Conservation (phyloP, 2,329 filamentous ascomycete species). For the Sarocladium strictum region DNA sequence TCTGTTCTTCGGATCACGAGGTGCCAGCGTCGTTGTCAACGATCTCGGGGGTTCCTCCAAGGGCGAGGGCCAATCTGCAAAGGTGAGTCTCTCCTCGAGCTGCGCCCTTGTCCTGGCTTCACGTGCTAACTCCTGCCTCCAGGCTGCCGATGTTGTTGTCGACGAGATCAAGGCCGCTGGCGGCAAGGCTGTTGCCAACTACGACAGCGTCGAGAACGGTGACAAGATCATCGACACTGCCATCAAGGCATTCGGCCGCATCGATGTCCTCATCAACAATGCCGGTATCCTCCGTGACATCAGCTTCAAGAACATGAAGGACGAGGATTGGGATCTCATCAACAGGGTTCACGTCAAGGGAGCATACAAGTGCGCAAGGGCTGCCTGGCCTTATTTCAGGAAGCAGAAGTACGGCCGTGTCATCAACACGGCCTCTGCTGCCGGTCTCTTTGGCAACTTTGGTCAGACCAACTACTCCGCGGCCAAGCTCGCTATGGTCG, state of each 20-base stretch:
- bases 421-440: conserved; percentile 95
- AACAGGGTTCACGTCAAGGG: conserved; percentile 89
- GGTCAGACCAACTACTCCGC: conserved; percentile 97
- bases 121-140: neutral
- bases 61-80: conserved; percentile 81
- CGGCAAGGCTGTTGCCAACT: conserved; percentile 96
- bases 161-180: conserved; percentile 79
- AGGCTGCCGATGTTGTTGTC: conserved; percentile 80
- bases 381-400: conserved; percentile 95
- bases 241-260: conserved; percentile 72
- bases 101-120: neutral
- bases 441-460: conserved; percentile 91
- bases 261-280: conserved; percentile 97
- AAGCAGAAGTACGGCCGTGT: conserved; percentile 98
- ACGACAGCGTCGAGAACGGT: conserved; percentile 89
- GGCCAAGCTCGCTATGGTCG: conserved; percentile 90
- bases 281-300: conserved; percentile 91
- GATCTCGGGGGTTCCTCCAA: conserved; percentile 91
- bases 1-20: conserved; percentile 83
- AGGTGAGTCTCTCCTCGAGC: conserved; percentile 48
- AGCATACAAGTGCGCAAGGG: conserved; percentile 89
- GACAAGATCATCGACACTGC: conserved; percentile 91
- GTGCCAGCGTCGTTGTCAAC: conserved; percentile 93
- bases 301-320: conserved; percentile 98
- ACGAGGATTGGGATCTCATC: conserved; percentile 93